phyloP scores from a whole-genome alignment of 2,329 filamentous ascomycete species.

The Colletotrichum neosansevieriae region DNA sequence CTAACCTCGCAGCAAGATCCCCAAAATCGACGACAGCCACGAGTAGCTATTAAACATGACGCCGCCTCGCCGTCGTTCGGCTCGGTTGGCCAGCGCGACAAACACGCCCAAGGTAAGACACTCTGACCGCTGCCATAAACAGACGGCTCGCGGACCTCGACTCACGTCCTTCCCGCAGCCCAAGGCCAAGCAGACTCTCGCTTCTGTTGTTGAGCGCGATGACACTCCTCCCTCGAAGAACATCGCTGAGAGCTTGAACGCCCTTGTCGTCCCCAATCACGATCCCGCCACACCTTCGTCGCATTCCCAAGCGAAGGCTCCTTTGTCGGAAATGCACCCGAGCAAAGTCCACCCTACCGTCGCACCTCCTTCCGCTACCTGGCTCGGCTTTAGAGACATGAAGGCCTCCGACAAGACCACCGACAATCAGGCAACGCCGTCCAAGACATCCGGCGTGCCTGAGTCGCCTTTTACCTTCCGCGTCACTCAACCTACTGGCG shows the following conservation, averaged over 20 bases:
- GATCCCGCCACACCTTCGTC: slow-evolving; percentile 70
- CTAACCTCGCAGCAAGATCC: slow-evolving; percentile 8
- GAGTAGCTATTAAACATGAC: slow-evolving; percentile 49
- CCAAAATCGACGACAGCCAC: slow-evolving; percentile 2
- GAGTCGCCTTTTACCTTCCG: slow-evolving; percentile 76
- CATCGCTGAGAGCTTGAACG: slow-evolving; percentile 46
- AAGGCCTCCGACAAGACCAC: slow-evolving; percentile 62
- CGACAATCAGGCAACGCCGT: slow-evolving; percentile 70
- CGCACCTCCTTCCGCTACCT: slow-evolving; percentile 81
- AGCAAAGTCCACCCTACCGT: slow-evolving; percentile 83
- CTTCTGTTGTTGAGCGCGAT: slow-evolving; percentile 58
- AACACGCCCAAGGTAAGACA: slow-evolving; percentile 50
- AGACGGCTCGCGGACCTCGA: slow-evolving; percentile 24
- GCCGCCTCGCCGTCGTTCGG: slow-evolving; percentile 58
- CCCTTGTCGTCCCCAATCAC: slow-evolving; percentile 49
- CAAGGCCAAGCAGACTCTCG: slow-evolving; percentile 49
- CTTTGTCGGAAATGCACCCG: slow-evolving; percentile 90
- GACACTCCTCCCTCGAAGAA: slow-evolving; percentile 50
- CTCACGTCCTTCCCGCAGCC: slow-evolving; percentile 42
- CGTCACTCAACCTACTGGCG: slow-evolving; percentile 62
- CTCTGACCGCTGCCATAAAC: slow-evolving; percentile 39
- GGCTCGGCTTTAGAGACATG: slow-evolving; percentile 85
- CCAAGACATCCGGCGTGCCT: slow-evolving; percentile 64
- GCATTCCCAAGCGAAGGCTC: slow-evolving; percentile 75
- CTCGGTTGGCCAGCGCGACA: slow-evolving; percentile 53